A percentile compares a stretch with the other conserved stretches of the same genome.
These are phyloP conservation scores for Trichoderma asperelloides DNA, from an alignment of 495 filamentous ascomycete species.

Conservation along the genomic window DNA sequence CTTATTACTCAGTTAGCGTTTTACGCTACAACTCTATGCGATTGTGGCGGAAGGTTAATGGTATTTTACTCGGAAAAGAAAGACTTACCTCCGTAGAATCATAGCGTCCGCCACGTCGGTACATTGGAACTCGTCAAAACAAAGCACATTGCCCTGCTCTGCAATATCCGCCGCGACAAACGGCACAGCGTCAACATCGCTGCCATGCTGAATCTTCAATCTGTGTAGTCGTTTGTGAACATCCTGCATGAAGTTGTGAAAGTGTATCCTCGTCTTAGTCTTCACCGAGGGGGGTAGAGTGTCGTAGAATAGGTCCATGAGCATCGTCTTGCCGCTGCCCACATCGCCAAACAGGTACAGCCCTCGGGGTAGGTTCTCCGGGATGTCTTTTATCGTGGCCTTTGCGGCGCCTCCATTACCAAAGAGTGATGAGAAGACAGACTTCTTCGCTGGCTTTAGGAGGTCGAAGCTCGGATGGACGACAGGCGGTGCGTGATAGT, in stretches of 20 bases:
- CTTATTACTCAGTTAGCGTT: conserved; percentile 28
- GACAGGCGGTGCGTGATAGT: conserved; percentile 64
- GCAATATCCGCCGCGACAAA: conserved; percentile 92
- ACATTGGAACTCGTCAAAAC: conserved; percentile 98
- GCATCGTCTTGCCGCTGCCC: conserved; percentile 97
- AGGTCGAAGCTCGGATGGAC: conserved; percentile 69
- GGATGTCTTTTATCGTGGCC: conserved; percentile 41
- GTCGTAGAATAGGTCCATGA: conserved; percentile 98
- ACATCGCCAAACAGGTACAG: conserved; percentile 96
- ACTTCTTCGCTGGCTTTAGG: conserved; percentile 48
- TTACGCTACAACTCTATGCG: not conserved
- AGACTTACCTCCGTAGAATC: conserved; percentile 67
- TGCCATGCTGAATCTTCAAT: conserved; percentile 81
- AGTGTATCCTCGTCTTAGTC: conserved; percentile 91
- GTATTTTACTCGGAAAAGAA: not conserved
- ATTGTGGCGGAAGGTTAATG: not conserved
- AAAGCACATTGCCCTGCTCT: conserved; percentile 73
- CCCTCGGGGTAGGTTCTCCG: conserved; percentile 70
- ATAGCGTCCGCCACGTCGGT: conserved; percentile 98
- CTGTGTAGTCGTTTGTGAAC: conserved; percentile 87
- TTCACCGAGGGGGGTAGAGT: conserved; percentile 74
- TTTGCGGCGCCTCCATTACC: conserved; percentile 29
- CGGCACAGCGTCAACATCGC: conserved; percentile 83
- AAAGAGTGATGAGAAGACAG: conserved; percentile 68
- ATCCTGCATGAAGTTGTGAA: conserved; percentile 99